A percentile compares a stretch with the other conserved stretches of the same genome.
Conservation (phyloP, 345 rosid species). For the Aethionema arabicum region DNA sequence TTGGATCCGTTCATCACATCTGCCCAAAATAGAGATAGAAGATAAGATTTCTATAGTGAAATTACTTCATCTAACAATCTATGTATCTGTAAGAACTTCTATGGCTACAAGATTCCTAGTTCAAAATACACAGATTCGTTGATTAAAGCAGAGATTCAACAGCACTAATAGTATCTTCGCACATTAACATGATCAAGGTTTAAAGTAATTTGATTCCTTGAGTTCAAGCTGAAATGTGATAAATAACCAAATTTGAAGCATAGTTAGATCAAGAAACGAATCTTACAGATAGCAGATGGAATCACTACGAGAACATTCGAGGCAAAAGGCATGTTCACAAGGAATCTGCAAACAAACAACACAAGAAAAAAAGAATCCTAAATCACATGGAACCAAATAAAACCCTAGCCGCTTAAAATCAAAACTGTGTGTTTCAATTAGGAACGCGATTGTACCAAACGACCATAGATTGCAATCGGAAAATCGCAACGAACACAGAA, state of each 20-base stretch:
- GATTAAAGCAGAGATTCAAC: background rate
- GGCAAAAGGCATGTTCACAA: constrained; percentile 92
- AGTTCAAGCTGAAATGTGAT: background rate
- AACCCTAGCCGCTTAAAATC: background rate
- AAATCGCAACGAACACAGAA: constrained; percentile 96
- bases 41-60: background rate
- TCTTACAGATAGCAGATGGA: constrained; percentile 94
- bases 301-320: constrained; percentile 94
- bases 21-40: constrained; percentile 22
- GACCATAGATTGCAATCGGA: constrained; percentile 94
- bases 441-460: constrained; percentile 48
- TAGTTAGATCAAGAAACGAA: constrained; percentile 13
- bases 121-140: constrained; percentile 4
- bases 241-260: constrained; percentile 16
- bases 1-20: constrained; percentile 95
- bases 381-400: background rate
- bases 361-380: background rate
- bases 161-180: background rate
- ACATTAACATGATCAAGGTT: background rate
- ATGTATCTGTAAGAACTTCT: background rate
- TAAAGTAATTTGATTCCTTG: background rate
- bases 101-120: background rate
- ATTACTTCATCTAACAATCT: background rate
- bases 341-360: constrained; percentile 70
- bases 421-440: background rate